Evolutionary conservation across 129 eudicot species (phyloP).

Genomic region (Flaveria bidentis): DNA sequence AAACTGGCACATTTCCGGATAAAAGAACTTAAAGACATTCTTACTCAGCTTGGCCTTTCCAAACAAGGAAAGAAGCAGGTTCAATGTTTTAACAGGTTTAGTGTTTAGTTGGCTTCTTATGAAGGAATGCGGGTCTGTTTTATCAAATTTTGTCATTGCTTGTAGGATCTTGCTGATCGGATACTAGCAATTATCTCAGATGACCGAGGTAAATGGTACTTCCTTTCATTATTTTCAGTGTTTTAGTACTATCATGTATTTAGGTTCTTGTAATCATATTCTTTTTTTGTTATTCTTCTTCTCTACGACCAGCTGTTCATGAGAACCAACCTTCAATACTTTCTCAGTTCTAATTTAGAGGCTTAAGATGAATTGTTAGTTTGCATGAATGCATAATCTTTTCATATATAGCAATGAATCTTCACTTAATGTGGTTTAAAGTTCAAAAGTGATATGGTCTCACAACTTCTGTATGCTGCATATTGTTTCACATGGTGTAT

Average conservation of each 20-base stretch:
- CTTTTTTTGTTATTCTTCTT: background rate
- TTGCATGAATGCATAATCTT: slow-evolving; percentile 7
- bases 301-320: background rate
- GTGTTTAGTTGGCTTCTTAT: slow-evolving; percentile 7
- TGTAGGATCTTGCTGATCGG: slow-evolving; percentile 92
- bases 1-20: slow-evolving; percentile 84
- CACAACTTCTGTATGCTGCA: slow-evolving; percentile 3
- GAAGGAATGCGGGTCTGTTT: slow-evolving; percentile 15
- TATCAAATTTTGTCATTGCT: slow-evolving; percentile 20
- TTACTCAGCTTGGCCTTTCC: slow-evolving; percentile 83
- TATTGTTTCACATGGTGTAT: background rate
- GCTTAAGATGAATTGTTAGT: background rate
- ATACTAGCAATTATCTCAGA: slow-evolving; percentile 73
- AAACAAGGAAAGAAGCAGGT: slow-evolving; percentile 99
- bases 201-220: slow-evolving; percentile 68
- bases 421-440: slow-evolving; percentile 15
- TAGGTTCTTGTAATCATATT: slow-evolving; percentile 12
- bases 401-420: background rate
- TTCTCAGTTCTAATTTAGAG: slow-evolving; percentile 3
- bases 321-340: background rate
- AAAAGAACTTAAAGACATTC: slow-evolving; percentile 96
- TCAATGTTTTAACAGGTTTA: slow-evolving; percentile 16
- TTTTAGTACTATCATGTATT: slow-evolving; percentile 9
- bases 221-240: slow-evolving; percentile 7
- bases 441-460: slow-evolving; percentile 14